Evolutionary conservation across 805 yeast species (phyloP).

Genomic region (Metschnikowia hibisci): DNA sequence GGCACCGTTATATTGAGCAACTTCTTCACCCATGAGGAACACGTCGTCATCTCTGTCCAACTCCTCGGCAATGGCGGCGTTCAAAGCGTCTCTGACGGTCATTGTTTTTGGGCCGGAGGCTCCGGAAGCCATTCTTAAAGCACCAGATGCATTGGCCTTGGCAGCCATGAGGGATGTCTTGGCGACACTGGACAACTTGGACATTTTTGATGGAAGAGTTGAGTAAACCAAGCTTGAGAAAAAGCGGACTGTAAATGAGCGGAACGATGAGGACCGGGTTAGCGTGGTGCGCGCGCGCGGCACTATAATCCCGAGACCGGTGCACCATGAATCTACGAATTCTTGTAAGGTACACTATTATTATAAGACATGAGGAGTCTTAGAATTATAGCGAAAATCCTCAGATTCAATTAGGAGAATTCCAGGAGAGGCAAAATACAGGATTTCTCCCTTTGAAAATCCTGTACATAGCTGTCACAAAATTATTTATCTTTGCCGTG

Average conservation of each 20-base stretch:
- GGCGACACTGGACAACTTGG: slow-evolving; percentile 36
- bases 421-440: too few relatives aligned
- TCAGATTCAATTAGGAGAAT: too few relatives aligned
- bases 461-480: too few relatives aligned
- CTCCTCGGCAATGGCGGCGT: slow-evolving; percentile 94
- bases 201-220: slow-evolving; percentile 15
- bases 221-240: slow-evolving; percentile 6
- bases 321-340: neutral
- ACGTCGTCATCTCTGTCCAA: slow-evolving; percentile 93
- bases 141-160: slow-evolving; percentile 22
- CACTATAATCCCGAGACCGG: slow-evolving; percentile 17
- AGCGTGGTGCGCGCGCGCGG: slow-evolving; percentile 16
- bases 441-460: too few relatives aligned
- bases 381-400: too few relatives aligned
- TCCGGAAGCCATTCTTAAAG: slow-evolving; percentile 42
- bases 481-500: too few relatives aligned
- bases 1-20: slow-evolving; percentile 99
- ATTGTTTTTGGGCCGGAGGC: slow-evolving; percentile 54
- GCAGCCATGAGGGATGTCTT: slow-evolving; percentile 41
- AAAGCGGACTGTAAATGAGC: slow-evolving; percentile 7
- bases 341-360: too few relatives aligned
- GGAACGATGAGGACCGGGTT: slow-evolving; percentile 23
- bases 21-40: slow-evolving; percentile 97
- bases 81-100: slow-evolving; percentile 96
- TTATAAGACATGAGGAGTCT: too few relatives aligned